Base-by-base conservation (phyloP, 2,329 filamentous ascomycete species). In the Akanthomyces lecanii region DNA sequence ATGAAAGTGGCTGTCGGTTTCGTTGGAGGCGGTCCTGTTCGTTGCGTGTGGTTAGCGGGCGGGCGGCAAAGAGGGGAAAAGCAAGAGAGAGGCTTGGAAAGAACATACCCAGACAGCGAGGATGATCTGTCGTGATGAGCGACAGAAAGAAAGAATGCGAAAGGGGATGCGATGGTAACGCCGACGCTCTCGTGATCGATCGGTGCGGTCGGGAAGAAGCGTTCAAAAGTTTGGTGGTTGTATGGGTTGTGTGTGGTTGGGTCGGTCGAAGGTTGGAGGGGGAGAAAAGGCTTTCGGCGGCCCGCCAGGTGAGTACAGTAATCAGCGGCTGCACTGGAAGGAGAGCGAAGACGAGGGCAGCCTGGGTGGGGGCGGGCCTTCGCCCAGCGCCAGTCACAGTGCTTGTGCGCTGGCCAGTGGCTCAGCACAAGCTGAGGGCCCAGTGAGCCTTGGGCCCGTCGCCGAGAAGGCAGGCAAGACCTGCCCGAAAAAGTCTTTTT, bases 11-110 rank as follows among this genome's bases (percentile, higher is more conserved):
- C 45, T 44, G 44, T 59, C 47, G 61, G 51, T 59, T 53, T 63
- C 61, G 54, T 47, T 52, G 16, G 48, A 25, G 8, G 30, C 52
- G 55, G 25, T 45, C 48, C 62, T 63, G 62, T 48, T 59, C 47
- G 47, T 52, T 45, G 55, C 62, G 55, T 42, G 48, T 30, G 48
- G 25, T 59, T 63, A 63, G 62, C 48, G 38, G 47, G 54, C 25
- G 25, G 58, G 38, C 25, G 11, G 21, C 28, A 10, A n/a, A 11
- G 11, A 25, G 40, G 10, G 8, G 38, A 44, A 23, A 25, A 30
- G 23, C 18, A 23, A 28, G 14, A 28, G 3, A 21, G 11, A 4
- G 18, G 40, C 11, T 2, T 28, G 45, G 18, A n/a, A 40, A 42
- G 23, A 54, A 61, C 60, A 21, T 51, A 62, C 60, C 33, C 52